Conservation (phyloP, 805 yeast species). For the Schwanniomyces yamadae region DNA sequence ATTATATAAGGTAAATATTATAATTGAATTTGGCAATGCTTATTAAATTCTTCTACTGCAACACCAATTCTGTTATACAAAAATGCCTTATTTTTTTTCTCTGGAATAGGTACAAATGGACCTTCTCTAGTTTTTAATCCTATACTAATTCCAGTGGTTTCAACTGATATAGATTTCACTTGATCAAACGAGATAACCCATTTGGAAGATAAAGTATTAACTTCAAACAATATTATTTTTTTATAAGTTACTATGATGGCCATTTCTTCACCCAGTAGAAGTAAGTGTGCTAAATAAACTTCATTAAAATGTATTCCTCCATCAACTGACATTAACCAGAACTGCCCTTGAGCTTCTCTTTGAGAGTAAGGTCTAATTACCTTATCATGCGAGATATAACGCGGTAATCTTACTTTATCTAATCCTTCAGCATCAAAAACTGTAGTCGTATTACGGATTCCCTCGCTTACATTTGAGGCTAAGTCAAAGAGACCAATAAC, state of each 20-base stretch:
- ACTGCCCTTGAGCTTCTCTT: constrained; percentile 92
- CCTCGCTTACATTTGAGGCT: constrained; percentile 90
- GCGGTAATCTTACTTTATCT: constrained; percentile 78
- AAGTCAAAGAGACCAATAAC: constrained; percentile 93
- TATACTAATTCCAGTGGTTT: constrained; percentile 74
- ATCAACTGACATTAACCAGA: constrained; percentile 79
- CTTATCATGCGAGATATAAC: constrained; percentile 69
- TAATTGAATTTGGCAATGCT: constrained; percentile 54
- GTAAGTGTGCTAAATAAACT: constrained; percentile 78
- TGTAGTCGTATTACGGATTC: constrained; percentile 88
- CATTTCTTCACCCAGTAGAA: constrained; percentile 76
- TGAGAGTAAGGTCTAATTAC: constrained; percentile 72
- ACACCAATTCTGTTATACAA: constrained; percentile 70
- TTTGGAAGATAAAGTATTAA: constrained; percentile 56
- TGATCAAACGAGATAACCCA: constrained; percentile 73
- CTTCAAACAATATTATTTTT: constrained; percentile 64
- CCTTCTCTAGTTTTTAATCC: constrained; percentile 52
- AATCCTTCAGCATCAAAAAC: constrained; percentile 79
- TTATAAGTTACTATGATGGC: constrained; percentile 74
- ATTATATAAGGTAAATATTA: constrained; percentile 7
- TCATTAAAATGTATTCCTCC: constrained; percentile 78
- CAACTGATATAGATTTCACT: constrained; percentile 70
- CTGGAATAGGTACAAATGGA: constrained; percentile 77
- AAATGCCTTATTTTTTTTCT: constrained; percentile 57
- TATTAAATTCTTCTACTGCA: constrained; percentile 81